Evolutionary conservation across 73 alveolate genomes (phyloP).

Genomic region (Breviolum minutum): DNA sequence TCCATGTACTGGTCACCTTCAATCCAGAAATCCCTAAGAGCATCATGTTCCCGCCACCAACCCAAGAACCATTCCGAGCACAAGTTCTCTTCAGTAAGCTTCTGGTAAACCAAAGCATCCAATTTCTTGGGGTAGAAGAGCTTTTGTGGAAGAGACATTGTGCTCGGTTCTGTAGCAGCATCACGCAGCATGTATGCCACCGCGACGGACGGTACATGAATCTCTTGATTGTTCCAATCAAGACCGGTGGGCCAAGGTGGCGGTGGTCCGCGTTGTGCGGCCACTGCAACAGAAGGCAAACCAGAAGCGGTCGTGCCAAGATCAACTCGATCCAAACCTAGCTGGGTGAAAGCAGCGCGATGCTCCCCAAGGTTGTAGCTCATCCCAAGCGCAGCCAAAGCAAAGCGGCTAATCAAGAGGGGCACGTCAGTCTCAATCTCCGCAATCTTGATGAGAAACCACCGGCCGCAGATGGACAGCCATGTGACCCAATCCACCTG

Average conservation of each 20-base stretch:
- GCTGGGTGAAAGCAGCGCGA: not conserved
- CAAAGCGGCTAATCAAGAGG: not conserved
- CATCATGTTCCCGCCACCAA: not conserved
- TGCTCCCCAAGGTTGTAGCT: not conserved
- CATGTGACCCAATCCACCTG: not conserved
- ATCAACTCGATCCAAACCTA: not conserved
- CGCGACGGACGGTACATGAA: not conserved
- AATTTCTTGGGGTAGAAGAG: not conserved
- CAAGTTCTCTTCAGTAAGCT: not conserved
- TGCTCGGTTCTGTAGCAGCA: not conserved
- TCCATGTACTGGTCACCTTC: not conserved
- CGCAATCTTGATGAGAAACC: conserved; percentile 1
- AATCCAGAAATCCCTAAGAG: not conserved
- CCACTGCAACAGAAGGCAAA: not conserved
- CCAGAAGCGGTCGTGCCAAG: not conserved
- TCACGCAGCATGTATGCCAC: not conserved
- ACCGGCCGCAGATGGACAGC: not conserved
- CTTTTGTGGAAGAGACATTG: not conserved
- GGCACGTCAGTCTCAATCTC: not conserved
- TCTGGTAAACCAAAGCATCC: not conserved
- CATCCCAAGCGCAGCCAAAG: not conserved
- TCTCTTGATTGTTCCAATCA: not conserved
- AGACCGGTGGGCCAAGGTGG: not conserved
- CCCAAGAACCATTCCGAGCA: not conserved
- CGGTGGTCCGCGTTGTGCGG: too few species aligned